Base-by-base conservation (phyloP, 345 rosid genomes). In the Hibiscus tridactylites region DNA sequence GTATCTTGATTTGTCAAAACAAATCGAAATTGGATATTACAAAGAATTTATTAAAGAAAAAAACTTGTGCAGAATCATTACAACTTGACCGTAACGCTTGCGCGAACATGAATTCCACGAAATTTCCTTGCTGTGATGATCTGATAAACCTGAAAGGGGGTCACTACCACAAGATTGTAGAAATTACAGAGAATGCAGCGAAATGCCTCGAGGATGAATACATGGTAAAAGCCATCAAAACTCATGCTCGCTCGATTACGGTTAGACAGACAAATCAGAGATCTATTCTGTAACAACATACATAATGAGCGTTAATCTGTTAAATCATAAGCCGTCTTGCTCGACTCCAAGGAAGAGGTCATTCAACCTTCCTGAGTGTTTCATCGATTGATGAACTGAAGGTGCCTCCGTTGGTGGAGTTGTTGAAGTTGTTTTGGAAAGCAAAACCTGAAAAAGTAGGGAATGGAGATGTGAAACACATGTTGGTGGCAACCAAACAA, bases 51-150 rank as follows among this genome's bases (percentile, higher is more conserved):
- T 75, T 53, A 65, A 61, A 73, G 68, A 68, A 50, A 5, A 65
- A 71, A 35, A 58, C 52, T 52, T 53, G 50, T 46, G 76, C 97
- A 95, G 99, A 88, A 68, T 89, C 98, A 24, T 83, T 95, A 72
- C 86, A 90, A 84, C 96, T 90, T 53, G 99, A 95, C 81, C 92
- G 74, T 58, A 87, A 90, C 61, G 99, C 99, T 73, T 90, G 91
- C 57, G 82, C 79, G 50, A 90, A 89, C 77, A 77, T 92, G 76
- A 86, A 87, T 74, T 90, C 99, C 81, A 88, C 91, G 89, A 84
- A 91, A 58, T 78, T 75, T 64, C 98, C 97, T 28, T 92, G 94
- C 65, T 89, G 88, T 24, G 92, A 81, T 47, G 97, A 95, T 74
- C 77, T 95, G 83, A 82, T 84, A 77, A 0, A 92, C 74, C 70